These are phyloP conservation scores for Neurospora sp. DNA, from an alignment of 495 filamentous ascomycete genomes.

Conservation along the genomic window DNA sequence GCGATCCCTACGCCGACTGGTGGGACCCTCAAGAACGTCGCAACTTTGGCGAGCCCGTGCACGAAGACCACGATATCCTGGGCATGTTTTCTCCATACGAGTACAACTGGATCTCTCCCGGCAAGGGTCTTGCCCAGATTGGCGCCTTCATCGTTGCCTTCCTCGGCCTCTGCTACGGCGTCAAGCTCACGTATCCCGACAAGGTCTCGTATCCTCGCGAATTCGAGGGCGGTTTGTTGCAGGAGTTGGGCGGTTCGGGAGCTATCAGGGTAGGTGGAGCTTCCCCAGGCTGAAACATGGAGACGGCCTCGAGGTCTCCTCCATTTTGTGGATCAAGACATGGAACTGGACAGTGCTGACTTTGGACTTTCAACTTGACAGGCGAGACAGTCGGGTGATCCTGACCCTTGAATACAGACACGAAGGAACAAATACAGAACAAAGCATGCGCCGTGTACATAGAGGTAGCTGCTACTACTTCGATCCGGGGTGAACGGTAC, in stretches of 20 bases:
- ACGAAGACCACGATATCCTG: constrained; percentile 94
- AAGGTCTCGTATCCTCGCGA: constrained; percentile 64
- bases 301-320: neutral
- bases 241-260: constrained; percentile 67
- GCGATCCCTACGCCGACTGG: constrained; percentile 90
- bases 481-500: neutral
- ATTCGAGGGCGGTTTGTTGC: constrained; percentile 74
- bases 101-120: constrained; percentile 71
- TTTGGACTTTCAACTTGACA: constrained; percentile 11
- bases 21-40: constrained; percentile 96
- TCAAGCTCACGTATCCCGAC: constrained; percentile 76
- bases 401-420: constrained; percentile 24
- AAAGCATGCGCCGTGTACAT: constrained; percentile 1
- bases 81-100: constrained; percentile 84
- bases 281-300: neutral
- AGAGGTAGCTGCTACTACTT: neutral
- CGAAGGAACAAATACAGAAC: neutral
- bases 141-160: constrained; percentile 64
- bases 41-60: constrained; percentile 89
- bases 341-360: constrained; percentile 3
- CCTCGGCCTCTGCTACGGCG: constrained; percentile 56
- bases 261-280: constrained; percentile 35
- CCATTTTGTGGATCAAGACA: neutral
- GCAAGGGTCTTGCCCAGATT: constrained; percentile 62
- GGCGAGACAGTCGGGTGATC: constrained; percentile 33